Evolutionary conservation across 2,329 filamentous ascomycete species (phyloP).

Genomic region (Pseudonectria foliicola): DNA sequence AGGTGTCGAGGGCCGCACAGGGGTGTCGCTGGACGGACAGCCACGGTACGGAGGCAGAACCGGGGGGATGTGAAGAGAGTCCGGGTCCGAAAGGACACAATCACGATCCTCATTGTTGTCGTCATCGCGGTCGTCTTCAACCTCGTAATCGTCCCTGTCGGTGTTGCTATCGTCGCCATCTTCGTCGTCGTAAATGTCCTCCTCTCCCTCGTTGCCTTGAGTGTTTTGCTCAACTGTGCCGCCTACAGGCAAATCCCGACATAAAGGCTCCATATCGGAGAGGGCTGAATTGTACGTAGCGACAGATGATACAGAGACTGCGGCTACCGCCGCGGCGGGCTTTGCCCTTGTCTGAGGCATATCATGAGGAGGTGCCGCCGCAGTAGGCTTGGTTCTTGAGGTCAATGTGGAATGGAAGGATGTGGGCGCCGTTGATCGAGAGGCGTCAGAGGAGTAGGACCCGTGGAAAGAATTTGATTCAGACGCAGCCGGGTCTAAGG

Average conservation of each 20-base stretch:
- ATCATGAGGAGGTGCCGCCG: slow-evolving; percentile 7
- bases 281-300: slow-evolving; percentile 76
- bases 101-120: slow-evolving; percentile 12
- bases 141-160: slow-evolving; percentile 25
- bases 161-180: slow-evolving; percentile 14
- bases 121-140: slow-evolving; percentile 18
- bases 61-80: slow-evolving; percentile 36
- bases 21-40: slow-evolving; percentile 51
- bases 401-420: slow-evolving; percentile 19
- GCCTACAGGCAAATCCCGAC: slow-evolving; percentile 16
- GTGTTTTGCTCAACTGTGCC: slow-evolving; percentile 18
- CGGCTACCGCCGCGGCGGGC: slow-evolving; percentile 7
- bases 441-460: slow-evolving; percentile 21
- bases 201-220: slow-evolving; percentile 15
- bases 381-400: slow-evolving; percentile 15
- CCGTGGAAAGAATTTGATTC: slow-evolving; percentile 20
- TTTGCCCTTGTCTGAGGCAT: slow-evolving; percentile 6
- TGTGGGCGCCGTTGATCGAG: slow-evolving; percentile 22
- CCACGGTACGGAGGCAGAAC: slow-evolving; percentile 51
- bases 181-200: slow-evolving; percentile 12
- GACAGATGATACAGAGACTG: slow-evolving; percentile 45
- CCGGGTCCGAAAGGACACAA: slow-evolving; percentile 20
- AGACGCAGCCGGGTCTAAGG: slow-evolving; percentile 12
- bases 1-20: slow-evolving; percentile 70
- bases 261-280: slow-evolving; percentile 22